phyloP scores from a whole-genome alignment of 1,139 yeast species.

The Wickerhamomyces sp. region DNA sequence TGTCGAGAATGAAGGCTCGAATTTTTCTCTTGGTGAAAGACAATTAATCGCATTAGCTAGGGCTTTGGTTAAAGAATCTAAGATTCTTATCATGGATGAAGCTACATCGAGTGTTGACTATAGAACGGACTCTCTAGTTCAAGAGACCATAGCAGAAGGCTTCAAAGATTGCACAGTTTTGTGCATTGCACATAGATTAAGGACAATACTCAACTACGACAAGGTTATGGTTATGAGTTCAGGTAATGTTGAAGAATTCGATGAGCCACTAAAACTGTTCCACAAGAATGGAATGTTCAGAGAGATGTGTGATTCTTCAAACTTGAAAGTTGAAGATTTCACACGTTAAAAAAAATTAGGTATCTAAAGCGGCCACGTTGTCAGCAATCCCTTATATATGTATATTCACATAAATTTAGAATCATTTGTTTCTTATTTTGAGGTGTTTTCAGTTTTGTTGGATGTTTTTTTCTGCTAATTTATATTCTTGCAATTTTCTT shows the following conservation, averaged over 20 bases:
- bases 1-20: slow-evolving; percentile 67
- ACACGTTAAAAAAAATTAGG: too few relatives aligned
- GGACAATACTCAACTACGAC: slow-evolving; percentile 7
- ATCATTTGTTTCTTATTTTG: too few relatives aligned
- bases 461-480: too few relatives aligned
- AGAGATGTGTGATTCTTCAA: slow-evolving; percentile 5
- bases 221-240: slow-evolving; percentile 4
- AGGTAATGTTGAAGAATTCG: slow-evolving; percentile 3
- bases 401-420: too few relatives aligned
- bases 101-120: slow-evolving; percentile 73
- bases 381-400: too few relatives aligned
- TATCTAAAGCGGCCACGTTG: too few relatives aligned
- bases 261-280: not conserved
- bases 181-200: slow-evolving; percentile 11
- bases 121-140: slow-evolving; percentile 65
- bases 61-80: slow-evolving; percentile 61
- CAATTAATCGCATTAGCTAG: slow-evolving; percentile 69
- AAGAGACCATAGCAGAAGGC: slow-evolving; percentile 52
- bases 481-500: slow-evolving; percentile 3
- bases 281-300: slow-evolving; percentile 2
- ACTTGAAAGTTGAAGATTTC: not conserved
- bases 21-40: slow-evolving; percentile 70
- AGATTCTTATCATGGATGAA: slow-evolving; percentile 66
- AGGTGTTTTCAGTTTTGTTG: too few relatives aligned
- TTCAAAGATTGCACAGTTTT: slow-evolving; percentile 61